A percentile compares a stretch with the other conserved stretches of the same genome.
Evolutionary conservation across 106 monocot species (phyloP).

Genomic region (Dendrobium nobile): DNA sequence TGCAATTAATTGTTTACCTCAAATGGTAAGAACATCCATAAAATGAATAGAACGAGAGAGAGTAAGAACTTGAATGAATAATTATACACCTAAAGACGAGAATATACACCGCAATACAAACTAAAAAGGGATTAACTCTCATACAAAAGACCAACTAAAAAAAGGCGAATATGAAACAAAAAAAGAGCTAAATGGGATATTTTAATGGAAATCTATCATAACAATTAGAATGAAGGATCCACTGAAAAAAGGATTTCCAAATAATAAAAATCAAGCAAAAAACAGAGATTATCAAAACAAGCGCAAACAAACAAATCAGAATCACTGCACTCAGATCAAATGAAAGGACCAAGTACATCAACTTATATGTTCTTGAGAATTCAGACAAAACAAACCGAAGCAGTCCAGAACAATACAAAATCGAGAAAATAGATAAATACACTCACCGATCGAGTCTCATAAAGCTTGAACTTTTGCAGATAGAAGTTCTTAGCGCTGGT

Average conservation of each 20-base stretch:
- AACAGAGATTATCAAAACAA: too few species aligned
- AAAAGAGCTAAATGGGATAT: background rate
- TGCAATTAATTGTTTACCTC: background rate
- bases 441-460: conserved; percentile 60
- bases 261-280: background rate
- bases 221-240: background rate
- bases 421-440: background rate
- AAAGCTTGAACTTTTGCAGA: conserved; percentile 54
- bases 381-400: conserved; percentile 2
- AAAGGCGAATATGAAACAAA: background rate
- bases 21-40: background rate
- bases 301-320: conserved; percentile 1
- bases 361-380: background rate
- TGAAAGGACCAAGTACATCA: background rate
- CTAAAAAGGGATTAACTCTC: background rate
- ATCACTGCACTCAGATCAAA: background rate
- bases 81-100: background rate
- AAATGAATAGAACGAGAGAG: background rate
- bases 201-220: background rate
- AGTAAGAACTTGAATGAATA: background rate
- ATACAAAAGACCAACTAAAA: background rate
- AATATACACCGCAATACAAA: background rate
- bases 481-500: conserved; percentile 11
- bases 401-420: background rate
- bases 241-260: background rate